These are phyloP conservation scores for Seminavis robusta DNA, from an alignment of 108 stramenopile species.

Conservation along the genomic window DNA sequence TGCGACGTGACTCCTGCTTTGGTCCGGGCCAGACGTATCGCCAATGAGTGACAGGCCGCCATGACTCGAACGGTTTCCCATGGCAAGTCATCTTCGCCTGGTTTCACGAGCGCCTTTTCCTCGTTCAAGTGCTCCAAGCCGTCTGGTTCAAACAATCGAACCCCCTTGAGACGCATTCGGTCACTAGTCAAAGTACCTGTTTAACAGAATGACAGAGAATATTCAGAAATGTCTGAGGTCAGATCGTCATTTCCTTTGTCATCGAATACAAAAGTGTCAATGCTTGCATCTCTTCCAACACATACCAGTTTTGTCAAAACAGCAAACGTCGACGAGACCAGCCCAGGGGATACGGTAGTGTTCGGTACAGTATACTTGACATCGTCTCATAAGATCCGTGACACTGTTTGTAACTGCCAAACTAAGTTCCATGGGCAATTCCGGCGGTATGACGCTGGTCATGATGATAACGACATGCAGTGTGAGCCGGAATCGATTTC, in stretches of 20 bases:
- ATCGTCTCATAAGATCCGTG: slow-evolving; percentile 64
- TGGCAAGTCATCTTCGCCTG: slow-evolving; percentile 20
- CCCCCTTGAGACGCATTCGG: slow-evolving; percentile 82
- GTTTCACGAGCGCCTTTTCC: slow-evolving; percentile 3
- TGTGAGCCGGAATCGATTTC: slow-evolving; percentile 89
- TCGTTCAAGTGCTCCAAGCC: background rate
- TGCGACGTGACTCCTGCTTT: slow-evolving; percentile 11
- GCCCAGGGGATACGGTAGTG: slow-evolving; percentile 95
- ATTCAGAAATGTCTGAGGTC: no score
- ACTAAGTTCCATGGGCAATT: slow-evolving; percentile 96
- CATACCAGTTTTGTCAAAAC: slow-evolving; percentile 99
- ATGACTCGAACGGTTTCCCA: slow-evolving; percentile 66
- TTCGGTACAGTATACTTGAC: slow-evolving; percentile 92
- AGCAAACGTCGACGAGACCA: slow-evolving; percentile 88
- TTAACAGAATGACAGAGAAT: no score
- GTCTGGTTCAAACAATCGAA: slow-evolving; percentile 41
- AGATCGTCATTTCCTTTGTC: no score
- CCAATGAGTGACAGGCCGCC: slow-evolving; percentile 90
- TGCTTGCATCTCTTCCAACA: no score
- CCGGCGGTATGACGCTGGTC: slow-evolving; percentile 89
- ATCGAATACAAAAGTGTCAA: no score
- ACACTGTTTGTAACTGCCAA: slow-evolving; percentile 94
- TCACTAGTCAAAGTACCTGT: slow-evolving; percentile 96
- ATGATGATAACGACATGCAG: slow-evolving; percentile 97
- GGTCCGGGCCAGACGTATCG: slow-evolving; percentile 24